These are phyloP conservation scores for Allantophomopsis cytisporea DNA, from an alignment of 2,329 filamentous ascomycete species.

Conservation along the genomic window DNA sequence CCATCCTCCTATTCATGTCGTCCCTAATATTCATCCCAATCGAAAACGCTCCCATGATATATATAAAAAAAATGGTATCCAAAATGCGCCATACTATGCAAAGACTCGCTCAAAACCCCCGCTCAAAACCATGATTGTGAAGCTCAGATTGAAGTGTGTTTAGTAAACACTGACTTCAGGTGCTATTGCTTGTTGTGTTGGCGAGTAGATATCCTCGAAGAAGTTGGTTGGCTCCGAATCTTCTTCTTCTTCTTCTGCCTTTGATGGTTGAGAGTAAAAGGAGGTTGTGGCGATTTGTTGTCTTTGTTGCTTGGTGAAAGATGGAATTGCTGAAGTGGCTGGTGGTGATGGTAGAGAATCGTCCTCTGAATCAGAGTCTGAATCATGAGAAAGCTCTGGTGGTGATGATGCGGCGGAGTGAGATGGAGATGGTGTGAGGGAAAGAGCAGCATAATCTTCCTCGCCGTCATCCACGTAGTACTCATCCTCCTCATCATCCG, in stretches of 20 bases:
- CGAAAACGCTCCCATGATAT: too few relatives aligned
- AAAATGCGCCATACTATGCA: too few relatives aligned
- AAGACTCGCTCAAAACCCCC: too few relatives aligned
- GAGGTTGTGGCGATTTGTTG: constrained; percentile 24
- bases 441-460: constrained; percentile 51
- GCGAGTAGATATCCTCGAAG: constrained; percentile 33
- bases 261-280: constrained; percentile 17
- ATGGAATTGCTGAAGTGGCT: constrained; percentile 30
- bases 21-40: too few relatives aligned
- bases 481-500: constrained; percentile 24
- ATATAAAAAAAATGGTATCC: too few relatives aligned
- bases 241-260: constrained; percentile 15
- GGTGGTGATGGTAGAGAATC: constrained; percentile 52
- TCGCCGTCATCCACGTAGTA: constrained; percentile 37
- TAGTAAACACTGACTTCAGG: constrained; percentile 31
- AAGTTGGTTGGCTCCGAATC: constrained; percentile 22
- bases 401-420: constrained; percentile 41
- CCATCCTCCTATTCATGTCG: too few relatives aligned
- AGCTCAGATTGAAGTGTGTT: not conserved
- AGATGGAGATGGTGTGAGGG: constrained; percentile 55
- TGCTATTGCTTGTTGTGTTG: constrained; percentile 25
- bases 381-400: constrained; percentile 58
- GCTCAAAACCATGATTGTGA: too few relatives aligned
- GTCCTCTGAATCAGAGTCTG: constrained; percentile 49
- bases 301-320: constrained; percentile 44